Conservation (phyloP, 2,329 filamentous ascomycete species). For the Westerdykella aurantiaca region DNA sequence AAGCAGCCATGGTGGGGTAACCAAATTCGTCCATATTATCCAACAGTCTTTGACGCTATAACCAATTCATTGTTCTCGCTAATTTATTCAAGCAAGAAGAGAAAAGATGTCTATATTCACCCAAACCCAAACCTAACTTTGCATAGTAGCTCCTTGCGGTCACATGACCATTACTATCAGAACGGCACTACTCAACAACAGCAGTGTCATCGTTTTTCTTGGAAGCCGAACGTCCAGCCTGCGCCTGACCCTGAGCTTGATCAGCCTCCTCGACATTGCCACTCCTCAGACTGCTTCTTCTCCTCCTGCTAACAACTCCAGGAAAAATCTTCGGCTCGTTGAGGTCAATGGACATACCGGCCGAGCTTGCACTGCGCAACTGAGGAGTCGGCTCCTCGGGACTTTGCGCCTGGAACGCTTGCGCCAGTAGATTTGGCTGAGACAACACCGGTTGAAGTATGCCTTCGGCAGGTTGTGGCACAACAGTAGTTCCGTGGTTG, state of each 20-base stretch:
- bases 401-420: background rate
- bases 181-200: conserved; percentile 13
- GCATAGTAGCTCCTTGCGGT: no score
- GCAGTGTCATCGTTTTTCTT: conserved; percentile 7
- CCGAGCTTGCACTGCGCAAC: conserved; percentile 17
- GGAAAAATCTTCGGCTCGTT: conserved; percentile 67
- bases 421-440: conserved; percentile 1
- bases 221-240: conserved; percentile 10
- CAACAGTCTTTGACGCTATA: no score
- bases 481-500: conserved; percentile 16
- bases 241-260: conserved; percentile 1
- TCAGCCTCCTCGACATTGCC: conserved; percentile 18
- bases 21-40: no score
- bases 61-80: no score
- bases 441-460: conserved; percentile 1
- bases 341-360: conserved; percentile 36
- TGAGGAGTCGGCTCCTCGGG: conserved; percentile 9
- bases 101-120: no score
- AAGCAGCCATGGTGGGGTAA: no score
- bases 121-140: no score
- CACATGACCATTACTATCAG: no score
- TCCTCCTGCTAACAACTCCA: conserved; percentile 54
- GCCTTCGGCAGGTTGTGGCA: conserved; percentile 14
- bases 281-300: conserved; percentile 30
- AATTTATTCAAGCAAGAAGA: no score